Evolutionary conservation across 192 early-diverging fungal genomes (phyloP).

Genomic region (Nowakowskiella sp.): DNA sequence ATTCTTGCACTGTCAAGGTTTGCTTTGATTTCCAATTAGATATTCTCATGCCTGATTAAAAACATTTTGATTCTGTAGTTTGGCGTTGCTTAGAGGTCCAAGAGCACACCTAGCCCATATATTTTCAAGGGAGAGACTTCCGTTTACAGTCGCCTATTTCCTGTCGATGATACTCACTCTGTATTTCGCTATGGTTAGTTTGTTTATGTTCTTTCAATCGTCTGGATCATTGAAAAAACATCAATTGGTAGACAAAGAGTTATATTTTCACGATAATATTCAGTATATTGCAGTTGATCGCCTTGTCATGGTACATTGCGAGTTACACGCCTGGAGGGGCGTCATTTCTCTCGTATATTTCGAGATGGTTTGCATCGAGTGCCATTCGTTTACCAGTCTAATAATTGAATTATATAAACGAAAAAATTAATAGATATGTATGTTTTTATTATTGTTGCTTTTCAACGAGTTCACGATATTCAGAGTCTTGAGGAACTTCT

Average conservation of each 20-base stretch:
- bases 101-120: conserved; percentile 72
- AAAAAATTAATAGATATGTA: too few relatives aligned
- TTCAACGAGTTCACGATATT: conserved; percentile 25
- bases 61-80: conserved; percentile 31
- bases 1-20: conserved; percentile 8
- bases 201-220: neutral
- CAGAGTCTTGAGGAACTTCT: conserved; percentile 34
- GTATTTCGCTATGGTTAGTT: conserved; percentile 72
- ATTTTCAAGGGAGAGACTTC: conserved; percentile 65
- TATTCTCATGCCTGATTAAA: neutral
- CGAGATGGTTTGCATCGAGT: neutral
- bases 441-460: too few relatives aligned
- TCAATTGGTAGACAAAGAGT: conserved; percentile 33
- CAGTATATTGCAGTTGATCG: conserved; percentile 68
- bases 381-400: neutral
- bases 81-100: conserved; percentile 77
- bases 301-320: conserved; percentile 76
- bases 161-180: conserved; percentile 77
- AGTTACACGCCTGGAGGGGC: conserved; percentile 75
- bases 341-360: conserved; percentile 38
- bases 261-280: conserved; percentile 73
- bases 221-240: neutral
- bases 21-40: neutral
- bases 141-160: conserved; percentile 74
- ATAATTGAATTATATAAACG: too few relatives aligned